Conservation (phyloP, 2,329 filamentous ascomycete species). For the Thelonectria discophora region DNA sequence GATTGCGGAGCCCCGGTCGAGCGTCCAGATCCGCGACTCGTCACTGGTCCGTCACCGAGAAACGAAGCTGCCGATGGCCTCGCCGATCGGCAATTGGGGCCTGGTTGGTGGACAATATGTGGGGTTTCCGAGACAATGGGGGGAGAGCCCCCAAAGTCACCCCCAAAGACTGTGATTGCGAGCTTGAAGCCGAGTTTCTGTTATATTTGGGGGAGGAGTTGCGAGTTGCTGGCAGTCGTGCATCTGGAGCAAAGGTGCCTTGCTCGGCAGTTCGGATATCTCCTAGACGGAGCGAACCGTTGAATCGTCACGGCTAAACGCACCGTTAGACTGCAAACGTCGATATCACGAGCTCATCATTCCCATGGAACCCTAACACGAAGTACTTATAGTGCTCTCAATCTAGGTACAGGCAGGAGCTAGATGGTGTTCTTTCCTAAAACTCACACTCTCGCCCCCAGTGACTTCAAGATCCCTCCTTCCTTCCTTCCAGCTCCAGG, state of each 20-base stretch:
- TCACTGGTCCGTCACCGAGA: background rate
- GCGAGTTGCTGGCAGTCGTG: background rate
- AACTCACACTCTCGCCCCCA: no score
- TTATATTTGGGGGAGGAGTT: conserved; percentile 31
- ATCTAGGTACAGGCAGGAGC: no score
- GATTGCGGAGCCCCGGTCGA: conserved; percentile 39
- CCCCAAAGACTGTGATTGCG: conserved; percentile 32
- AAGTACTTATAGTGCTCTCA: no score
- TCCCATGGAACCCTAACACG: no score
- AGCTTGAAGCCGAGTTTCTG: background rate
- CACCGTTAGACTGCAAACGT: background rate
- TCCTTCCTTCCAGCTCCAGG: no score
- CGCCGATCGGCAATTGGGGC: conserved; percentile 23
- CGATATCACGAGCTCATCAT: no score
- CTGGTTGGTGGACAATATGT: conserved; percentile 39
- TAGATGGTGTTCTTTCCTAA: no score
- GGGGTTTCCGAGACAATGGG: conserved; percentile 23
- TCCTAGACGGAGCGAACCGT: background rate
- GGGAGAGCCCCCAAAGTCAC: conserved; percentile 35
- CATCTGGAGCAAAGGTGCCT: background rate
- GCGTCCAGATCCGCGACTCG: conserved; percentile 9
- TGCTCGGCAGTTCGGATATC: background rate
- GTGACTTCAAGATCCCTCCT: no score
- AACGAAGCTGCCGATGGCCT: background rate
- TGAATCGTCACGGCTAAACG: background rate